Evolutionary conservation across 2,329 filamentous ascomycete species (phyloP).

Genomic region (Endoconidiophora polonica): DNA sequence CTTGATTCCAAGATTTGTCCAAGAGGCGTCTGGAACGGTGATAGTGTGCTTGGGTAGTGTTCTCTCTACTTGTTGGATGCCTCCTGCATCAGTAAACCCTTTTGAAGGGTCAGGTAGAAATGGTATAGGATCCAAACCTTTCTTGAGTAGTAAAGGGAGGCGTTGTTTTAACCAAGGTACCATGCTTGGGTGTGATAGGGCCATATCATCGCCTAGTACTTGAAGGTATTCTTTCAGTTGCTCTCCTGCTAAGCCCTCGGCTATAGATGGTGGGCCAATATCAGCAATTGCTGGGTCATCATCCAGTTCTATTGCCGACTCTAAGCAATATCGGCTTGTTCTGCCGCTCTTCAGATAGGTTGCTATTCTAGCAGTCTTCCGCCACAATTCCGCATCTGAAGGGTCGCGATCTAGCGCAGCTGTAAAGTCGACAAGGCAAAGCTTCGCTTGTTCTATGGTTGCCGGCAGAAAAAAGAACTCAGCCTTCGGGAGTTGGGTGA

Average conservation of each 20-base stretch:
- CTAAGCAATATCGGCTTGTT: conserved; percentile 44
- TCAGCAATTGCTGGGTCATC: conserved; percentile 48
- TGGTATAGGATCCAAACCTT: conserved; percentile 43
- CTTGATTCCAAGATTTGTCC: conserved; percentile 21
- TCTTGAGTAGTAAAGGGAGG: conserved; percentile 34
- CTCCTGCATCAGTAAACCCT: conserved; percentile 16
- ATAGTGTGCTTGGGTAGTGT: conserved; percentile 1
- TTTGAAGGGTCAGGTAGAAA: conserved; percentile 39
- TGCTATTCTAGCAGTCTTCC: conserved; percentile 40
- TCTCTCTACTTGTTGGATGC: not conserved
- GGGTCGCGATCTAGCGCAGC: conserved; percentile 47
- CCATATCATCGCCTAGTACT: conserved; percentile 36
- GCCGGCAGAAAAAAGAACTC: conserved; percentile 23
- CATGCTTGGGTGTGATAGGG: conserved; percentile 44
- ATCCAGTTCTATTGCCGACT: conserved; percentile 49
- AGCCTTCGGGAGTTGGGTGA: conserved; percentile 15
- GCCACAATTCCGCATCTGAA: conserved; percentile 51
- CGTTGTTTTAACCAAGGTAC: conserved; percentile 35
- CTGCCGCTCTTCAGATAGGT: conserved; percentile 39
- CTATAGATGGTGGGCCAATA: conserved; percentile 44
- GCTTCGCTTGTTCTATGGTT: conserved; percentile 23
- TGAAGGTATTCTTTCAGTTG: conserved; percentile 40
- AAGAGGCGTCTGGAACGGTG: conserved; percentile 17
- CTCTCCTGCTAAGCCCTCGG: conserved; percentile 46
- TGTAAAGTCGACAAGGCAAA: conserved; percentile 39